Evolutionary conservation across 768 basidiomycete species (phyloP), one percentile per base, ranked within the genome.

Genomic region (Paxillus ammoniavirescens): DNA sequence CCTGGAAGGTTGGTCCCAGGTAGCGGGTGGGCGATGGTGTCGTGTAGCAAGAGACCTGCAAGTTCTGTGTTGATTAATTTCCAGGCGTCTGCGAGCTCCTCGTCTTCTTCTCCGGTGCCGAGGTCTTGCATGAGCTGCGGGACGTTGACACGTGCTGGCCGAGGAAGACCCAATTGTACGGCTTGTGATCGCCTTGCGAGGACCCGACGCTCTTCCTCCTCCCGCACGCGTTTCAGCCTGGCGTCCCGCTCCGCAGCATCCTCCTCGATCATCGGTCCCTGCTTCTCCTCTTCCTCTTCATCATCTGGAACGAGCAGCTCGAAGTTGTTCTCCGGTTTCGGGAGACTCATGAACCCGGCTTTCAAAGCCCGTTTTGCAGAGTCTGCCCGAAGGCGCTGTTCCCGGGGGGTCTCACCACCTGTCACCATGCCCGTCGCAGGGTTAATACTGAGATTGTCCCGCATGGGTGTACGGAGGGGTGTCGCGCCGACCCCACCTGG

Each of bases 251-350:
- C 94, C 3, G 94, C 89, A 0, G 94, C 94, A 70, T 99, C 97
- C 69, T 98, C 93, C 54, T 86, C 89, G 0, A 17, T 60, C 65
- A 53, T 56, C 59, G 49, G 58, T 8, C 49, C 57, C 21, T 47
- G 59, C 10, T 37, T 52, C 12, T 62, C 64, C 5, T 72, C 77
- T 9, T 77, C 80, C 10, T 82, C 80, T 9, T 82, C 89, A 49
- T 93, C 90, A 15, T 93, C 95, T 2, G 91, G 92, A 8, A 96
- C 85, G 41, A 95, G 80, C 43, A 99, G 75, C 72, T 98, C 95
- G 62, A 98, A 98, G 70, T 98, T 96, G 69, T 98, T 98, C 74
- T 98, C 93, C 0, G 97, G 94, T 60, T 85, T 86, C 0, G 97
- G 97, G 14, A 99, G 77, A 55, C 70, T 85, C 72, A 80, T 80